Base-by-base conservation (phyloP, 768 basidiomycete species). In the Lactifluus rugatus region DNA sequence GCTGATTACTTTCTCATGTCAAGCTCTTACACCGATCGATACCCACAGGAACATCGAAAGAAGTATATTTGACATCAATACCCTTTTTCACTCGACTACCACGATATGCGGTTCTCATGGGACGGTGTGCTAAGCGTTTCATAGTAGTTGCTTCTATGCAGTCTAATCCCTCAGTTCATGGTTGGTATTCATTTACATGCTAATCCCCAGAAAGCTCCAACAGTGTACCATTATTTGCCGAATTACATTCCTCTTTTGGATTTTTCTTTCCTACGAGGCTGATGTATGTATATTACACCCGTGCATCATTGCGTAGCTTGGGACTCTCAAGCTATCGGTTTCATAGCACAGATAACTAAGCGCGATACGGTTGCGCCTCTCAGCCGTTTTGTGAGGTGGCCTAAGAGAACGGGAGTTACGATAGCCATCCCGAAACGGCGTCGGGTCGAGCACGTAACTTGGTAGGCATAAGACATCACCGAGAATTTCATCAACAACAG, bases 41-140 rank as follows among this genome's bases (percentile, higher is more conserved):
- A 13, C 32, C 21, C 39, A 52, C 60, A 78, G 76, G 76, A 78
- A 61, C 77, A 78, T 50, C 74, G 77, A 54, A 78, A 78, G 58
- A 78, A 78, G 58, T 58, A 65, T 31, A 16, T 65, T 50, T 69
- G 52, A 66, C 36, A 3, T 44, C 17, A 36, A 34, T 49, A 23
- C 2, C 9, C 4, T 48, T 39, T 42, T 34, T 14, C 48, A 31
- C 14, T 10, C 17, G 19, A 17, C 26, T 45, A 10, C 16, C 21
- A 21, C 32, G 21, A 28, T 25, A 4, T 34, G 19, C 17, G 44
- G 34, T 16, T 39, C 26, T 1, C 14, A 37, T 36, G 11, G 45
- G 26, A 32, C 25, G 28, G 17, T 39, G 28, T 21, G 23, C 36
- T 25, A 13, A 34, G 25, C 17, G 39, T 50, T 9, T 21, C 31